These are phyloP conservation scores for Verticillium tricorpus DNA, from an alignment of 2,329 filamentous ascomycete genomes.

Conservation along the genomic window DNA sequence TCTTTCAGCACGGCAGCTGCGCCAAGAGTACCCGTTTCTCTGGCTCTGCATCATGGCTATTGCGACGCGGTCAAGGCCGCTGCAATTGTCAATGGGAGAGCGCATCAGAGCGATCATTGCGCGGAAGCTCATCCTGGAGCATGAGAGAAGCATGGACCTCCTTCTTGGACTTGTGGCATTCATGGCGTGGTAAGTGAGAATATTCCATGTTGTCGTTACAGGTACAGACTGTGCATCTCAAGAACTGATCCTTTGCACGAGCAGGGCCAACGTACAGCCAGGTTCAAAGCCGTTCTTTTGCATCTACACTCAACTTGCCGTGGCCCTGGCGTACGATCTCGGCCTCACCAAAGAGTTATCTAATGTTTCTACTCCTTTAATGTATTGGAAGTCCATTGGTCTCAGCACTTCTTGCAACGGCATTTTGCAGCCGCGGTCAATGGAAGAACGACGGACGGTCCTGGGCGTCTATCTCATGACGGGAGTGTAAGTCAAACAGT, in stretches of 20 bases:
- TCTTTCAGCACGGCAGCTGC: slow-evolving; percentile 18
- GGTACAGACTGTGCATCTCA: not conserved
- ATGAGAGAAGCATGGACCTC: slow-evolving; percentile 21
- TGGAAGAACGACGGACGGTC: slow-evolving; percentile 16
- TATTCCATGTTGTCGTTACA: not conserved
- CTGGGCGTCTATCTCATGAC: slow-evolving; percentile 13
- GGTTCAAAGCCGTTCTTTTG: slow-evolving; percentile 38
- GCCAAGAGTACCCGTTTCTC: slow-evolving; percentile 27
- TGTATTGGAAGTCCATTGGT: slow-evolving; percentile 9
- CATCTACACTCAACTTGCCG: slow-evolving; percentile 36
- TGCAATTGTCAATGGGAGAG: slow-evolving; percentile 18
- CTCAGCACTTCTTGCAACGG: not conserved
- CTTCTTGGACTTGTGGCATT: slow-evolving; percentile 22
- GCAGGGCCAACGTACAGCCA: slow-evolving; percentile 11
- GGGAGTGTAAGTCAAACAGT: not conserved
- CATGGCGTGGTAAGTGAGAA: slow-evolving; percentile 18
- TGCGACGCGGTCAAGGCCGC: slow-evolving; percentile 12
- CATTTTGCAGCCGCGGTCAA: slow-evolving; percentile 7
- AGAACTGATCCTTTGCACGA: not conserved
- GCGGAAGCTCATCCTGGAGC: slow-evolving; percentile 17
- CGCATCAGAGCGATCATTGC: slow-evolving; percentile 20
- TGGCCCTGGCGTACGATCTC: slow-evolving; percentile 40
- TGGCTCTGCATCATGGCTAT: slow-evolving; percentile 33
- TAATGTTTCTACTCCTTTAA: slow-evolving; percentile 6
- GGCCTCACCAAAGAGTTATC: slow-evolving; percentile 23